phyloP scores from a whole-genome alignment of 345 rosid species.

The Gossypium herbaceum region DNA sequence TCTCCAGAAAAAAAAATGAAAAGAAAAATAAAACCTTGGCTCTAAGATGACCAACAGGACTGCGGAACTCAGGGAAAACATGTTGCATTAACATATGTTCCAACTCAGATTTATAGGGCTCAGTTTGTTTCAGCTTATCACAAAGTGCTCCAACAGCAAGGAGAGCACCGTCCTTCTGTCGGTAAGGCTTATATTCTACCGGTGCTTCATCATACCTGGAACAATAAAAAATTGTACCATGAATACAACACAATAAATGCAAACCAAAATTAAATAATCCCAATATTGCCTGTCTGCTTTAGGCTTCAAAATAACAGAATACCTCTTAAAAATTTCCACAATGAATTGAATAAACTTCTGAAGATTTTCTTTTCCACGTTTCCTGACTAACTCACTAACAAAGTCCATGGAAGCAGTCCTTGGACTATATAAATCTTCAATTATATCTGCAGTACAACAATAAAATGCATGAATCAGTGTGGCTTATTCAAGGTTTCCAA shows the following conservation, averaged over 20 bases:
- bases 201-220: constrained; percentile 80
- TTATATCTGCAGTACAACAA: constrained; percentile 65
- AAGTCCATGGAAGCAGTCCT: constrained; percentile 97
- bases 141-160: constrained; percentile 98
- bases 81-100: constrained; percentile 95
- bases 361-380: constrained; percentile 92
- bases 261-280: neutral
- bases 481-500: neutral
- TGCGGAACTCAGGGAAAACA: constrained; percentile 93
- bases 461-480: constrained; percentile 16
- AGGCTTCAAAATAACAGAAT: constrained; percentile 21
- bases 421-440: constrained; percentile 98
- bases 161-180: constrained; percentile 95
- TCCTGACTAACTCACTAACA: constrained; percentile 91
- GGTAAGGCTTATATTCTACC: constrained; percentile 64
- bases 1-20: neutral
- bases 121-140: constrained; percentile 93
- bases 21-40: constrained; percentile 63
- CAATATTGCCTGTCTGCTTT: neutral
- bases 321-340: constrained; percentile 80
- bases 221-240: neutral
- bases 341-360: constrained; percentile 82
- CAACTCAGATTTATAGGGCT: constrained; percentile 85
- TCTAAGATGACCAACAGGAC: constrained; percentile 94
- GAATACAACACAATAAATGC: neutral